Evolutionary conservation across 257 asterid genomes (phyloP).

Genomic region (Scutellaria minor): DNA sequence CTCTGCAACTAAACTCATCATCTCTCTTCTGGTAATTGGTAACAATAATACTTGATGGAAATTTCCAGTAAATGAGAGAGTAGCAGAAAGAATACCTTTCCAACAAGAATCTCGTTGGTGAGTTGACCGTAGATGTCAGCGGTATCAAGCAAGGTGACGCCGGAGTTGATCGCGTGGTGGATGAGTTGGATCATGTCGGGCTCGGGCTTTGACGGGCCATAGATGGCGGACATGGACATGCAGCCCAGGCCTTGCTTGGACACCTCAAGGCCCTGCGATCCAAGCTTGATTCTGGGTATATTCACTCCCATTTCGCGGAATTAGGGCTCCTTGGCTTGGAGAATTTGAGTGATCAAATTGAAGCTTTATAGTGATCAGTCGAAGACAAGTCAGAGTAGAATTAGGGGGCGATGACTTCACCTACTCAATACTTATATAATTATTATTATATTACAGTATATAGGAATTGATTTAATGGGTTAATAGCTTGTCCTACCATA

Average conservation of each 20-base stretch:
- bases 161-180: constrained; percentile 42
- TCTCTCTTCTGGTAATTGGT: background rate
- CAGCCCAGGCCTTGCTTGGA: constrained; percentile 44
- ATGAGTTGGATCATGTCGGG: constrained; percentile 41
- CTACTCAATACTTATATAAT: too few relatives aligned
- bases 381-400: background rate
- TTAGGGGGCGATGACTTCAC: background rate
- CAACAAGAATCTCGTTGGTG: constrained; percentile 40
- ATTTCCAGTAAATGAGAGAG: background rate
- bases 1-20: background rate
- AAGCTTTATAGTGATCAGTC: background rate
- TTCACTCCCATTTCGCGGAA: constrained; percentile 24
- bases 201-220: constrained; percentile 42
- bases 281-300: constrained; percentile 39
- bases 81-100: constrained; percentile 32
- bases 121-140: constrained; percentile 46
- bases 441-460: too few relatives aligned
- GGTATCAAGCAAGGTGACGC: constrained; percentile 46
- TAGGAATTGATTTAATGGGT: too few relatives aligned
- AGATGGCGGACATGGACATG: constrained; percentile 34
- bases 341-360: constrained; percentile 3
- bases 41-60: background rate
- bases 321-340: background rate
- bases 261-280: constrained; percentile 43
- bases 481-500: too few relatives aligned